phyloP scores from a whole-genome alignment of 2,329 filamentous ascomycete species.

The Chrysoporthe austroafricana region DNA sequence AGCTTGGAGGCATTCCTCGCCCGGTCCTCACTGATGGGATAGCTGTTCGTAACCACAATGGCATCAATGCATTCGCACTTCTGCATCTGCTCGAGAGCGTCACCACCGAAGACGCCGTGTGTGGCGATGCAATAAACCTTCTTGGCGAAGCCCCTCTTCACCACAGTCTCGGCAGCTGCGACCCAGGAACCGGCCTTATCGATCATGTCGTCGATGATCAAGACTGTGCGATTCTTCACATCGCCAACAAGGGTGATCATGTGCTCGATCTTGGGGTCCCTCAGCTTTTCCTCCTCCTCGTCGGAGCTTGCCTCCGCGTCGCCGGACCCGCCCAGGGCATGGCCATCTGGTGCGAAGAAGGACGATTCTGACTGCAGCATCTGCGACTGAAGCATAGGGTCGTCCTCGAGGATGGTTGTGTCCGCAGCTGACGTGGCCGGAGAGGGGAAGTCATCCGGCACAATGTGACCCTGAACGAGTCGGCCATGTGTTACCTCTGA shows the following conservation, averaged over 20 bases:
- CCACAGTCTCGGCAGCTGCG: slow-evolving; percentile 92
- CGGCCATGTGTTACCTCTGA: slow-evolving; percentile 90
- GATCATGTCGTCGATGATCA: slow-evolving; percentile 99
- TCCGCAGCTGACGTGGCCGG: slow-evolving; percentile 72
- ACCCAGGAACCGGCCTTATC: slow-evolving; percentile 98
- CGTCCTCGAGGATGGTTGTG: slow-evolving; percentile 69
- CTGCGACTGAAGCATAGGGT: slow-evolving; percentile 79
- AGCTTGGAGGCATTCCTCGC: slow-evolving; percentile 77
- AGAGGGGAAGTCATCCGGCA: slow-evolving; percentile 90
- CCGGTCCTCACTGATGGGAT: slow-evolving; percentile 82
- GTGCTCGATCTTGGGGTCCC: slow-evolving; percentile 81
- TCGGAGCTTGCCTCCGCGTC: slow-evolving; percentile 84
- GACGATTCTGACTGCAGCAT: slow-evolving; percentile 86
- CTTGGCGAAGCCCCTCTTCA: slow-evolving; percentile 88
- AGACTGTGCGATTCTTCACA: slow-evolving; percentile 83
- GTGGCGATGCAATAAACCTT: slow-evolving; percentile 98
- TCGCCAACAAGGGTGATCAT: slow-evolving; percentile 98
- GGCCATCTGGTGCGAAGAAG: slow-evolving; percentile 68
- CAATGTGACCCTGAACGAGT: slow-evolving; percentile 90
- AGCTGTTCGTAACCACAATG: slow-evolving; percentile 96
- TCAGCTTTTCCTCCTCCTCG: slow-evolving; percentile 89
- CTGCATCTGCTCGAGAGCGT: slow-evolving; percentile 88
- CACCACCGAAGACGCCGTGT: slow-evolving; percentile 89
- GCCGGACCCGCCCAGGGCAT: slow-evolving; percentile 79
- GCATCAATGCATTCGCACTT: slow-evolving; percentile 90